Percentiles rank a stretch among this genome's conserved stretches.
Evolutionary conservation across 139 green algal species (phyloP).

Genomic region (Pleodorina starrii): DNA sequence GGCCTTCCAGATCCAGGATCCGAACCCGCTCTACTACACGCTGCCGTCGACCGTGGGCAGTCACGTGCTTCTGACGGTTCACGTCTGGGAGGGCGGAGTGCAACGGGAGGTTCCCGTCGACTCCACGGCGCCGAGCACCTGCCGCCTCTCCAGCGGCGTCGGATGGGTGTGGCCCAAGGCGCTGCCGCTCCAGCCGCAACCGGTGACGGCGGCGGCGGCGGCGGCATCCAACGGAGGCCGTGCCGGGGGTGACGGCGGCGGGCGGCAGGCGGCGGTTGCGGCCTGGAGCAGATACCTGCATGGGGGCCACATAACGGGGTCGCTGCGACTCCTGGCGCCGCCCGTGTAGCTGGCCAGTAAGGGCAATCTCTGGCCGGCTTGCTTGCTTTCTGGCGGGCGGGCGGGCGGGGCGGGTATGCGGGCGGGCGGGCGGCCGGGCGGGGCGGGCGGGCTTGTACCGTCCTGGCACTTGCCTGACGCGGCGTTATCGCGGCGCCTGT

Average conservation of each 20-base stretch:
- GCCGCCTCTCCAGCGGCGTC: background rate
- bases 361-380: too few relatives aligned
- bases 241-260: background rate
- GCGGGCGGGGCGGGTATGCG: too few relatives aligned
- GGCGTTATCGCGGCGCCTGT: too few relatives aligned
- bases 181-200: background rate
- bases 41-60: background rate
- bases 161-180: background rate
- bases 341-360: background rate
- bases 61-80: background rate
- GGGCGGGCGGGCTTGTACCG: too few relatives aligned
- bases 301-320: background rate
- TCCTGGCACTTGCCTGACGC: too few relatives aligned
- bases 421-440: too few relatives aligned
- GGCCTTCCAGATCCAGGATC: background rate
- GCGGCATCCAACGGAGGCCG: background rate
- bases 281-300: background rate
- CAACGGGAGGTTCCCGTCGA: background rate
- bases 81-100: background rate
- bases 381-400: too few relatives aligned
- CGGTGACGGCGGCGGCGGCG: background rate
- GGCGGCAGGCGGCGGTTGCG: background rate
- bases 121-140: background rate
- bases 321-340: background rate
- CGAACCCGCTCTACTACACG: background rate